Percentiles rank a stretch among this genome's conserved stretches.
Evolutionary conservation across 805 yeast species (phyloP).

Genomic region (Lipomyces kockii): DNA sequence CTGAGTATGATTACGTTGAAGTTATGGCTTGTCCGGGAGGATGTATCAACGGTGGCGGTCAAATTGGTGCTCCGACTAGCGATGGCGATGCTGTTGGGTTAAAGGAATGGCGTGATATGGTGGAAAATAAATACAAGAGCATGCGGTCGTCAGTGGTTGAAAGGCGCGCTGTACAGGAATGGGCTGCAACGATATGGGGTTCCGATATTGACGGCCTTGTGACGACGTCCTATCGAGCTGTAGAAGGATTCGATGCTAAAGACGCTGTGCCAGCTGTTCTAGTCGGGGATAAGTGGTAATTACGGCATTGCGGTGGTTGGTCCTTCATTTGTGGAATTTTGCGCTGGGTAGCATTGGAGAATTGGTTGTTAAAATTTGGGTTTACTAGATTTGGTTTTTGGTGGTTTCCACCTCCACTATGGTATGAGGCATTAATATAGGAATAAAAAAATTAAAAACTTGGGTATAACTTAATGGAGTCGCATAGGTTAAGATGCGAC

Average conservation of each 20-base stretch:
- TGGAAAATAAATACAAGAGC: conserved; percentile 48
- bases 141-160: conserved; percentile 41
- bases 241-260: conserved; percentile 21
- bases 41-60: conserved; percentile 97
- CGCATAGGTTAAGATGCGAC: no score
- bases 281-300: conserved; percentile 34
- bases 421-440: not conserved
- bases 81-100: conserved; percentile 27
- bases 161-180: conserved; percentile 17
- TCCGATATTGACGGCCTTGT: conserved; percentile 17
- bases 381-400: not conserved
- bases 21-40: conserved; percentile 99
- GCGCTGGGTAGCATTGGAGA: not conserved
- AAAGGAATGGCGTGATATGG: conserved; percentile 44
- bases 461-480: no score
- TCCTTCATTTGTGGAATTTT: not conserved
- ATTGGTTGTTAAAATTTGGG: not conserved
- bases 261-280: conserved; percentile 31
- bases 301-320: not conserved
- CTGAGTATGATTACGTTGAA: conserved; percentile 79
- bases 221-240: conserved; percentile 24
- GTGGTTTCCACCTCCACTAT: not conserved
- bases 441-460: not conserved
- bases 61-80: conserved; percentile 55
- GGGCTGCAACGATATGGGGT: conserved; percentile 33